These are phyloP conservation scores for Allium fistulosum DNA, from an alignment of 106 monocot species.

Conservation along the genomic window DNA sequence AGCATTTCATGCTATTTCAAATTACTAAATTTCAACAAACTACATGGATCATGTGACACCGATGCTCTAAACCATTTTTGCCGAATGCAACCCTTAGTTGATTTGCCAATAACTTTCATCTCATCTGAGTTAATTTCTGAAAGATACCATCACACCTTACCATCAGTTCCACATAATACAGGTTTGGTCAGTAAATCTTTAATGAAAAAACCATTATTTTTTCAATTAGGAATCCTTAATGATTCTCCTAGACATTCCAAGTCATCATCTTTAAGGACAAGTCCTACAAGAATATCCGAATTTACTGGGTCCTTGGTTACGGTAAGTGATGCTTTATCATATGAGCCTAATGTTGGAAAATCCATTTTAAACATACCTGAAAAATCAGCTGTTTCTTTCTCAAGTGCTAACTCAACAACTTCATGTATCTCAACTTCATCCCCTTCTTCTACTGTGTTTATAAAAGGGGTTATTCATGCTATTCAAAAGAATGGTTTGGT, in stretches of 20 bases:
- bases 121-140: slow-evolving; percentile 7
- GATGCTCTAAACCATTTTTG: not conserved
- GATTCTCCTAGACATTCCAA: slow-evolving; percentile 7
- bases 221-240: slow-evolving; percentile 15
- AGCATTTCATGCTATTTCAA: slow-evolving; percentile 15
- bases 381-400: slow-evolving; percentile 9
- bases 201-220: slow-evolving; percentile 17
- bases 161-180: slow-evolving; percentile 21
- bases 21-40: slow-evolving; percentile 28
- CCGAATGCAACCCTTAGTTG: no score
- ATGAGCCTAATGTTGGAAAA: slow-evolving; percentile 1
- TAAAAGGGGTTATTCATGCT: slow-evolving; percentile 37
- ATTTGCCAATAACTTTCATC: slow-evolving; percentile 6
- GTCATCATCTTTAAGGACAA: slow-evolving; percentile 8
- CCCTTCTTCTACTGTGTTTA: slow-evolving; percentile 8
- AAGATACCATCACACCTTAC: slow-evolving; percentile 10
- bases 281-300: slow-evolving; percentile 2
- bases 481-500: slow-evolving; percentile 34
- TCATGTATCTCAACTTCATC: slow-evolving; percentile 20
- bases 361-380: slow-evolving; percentile 11
- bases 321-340: slow-evolving; percentile 1
- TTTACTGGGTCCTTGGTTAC: slow-evolving; percentile 3
- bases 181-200: slow-evolving; percentile 13
- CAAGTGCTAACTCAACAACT: slow-evolving; percentile 18
- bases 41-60: slow-evolving; percentile 13